Base-by-base conservation (phyloP, 805 yeast genomes). In the Lachancea dasiensis region DNA sequence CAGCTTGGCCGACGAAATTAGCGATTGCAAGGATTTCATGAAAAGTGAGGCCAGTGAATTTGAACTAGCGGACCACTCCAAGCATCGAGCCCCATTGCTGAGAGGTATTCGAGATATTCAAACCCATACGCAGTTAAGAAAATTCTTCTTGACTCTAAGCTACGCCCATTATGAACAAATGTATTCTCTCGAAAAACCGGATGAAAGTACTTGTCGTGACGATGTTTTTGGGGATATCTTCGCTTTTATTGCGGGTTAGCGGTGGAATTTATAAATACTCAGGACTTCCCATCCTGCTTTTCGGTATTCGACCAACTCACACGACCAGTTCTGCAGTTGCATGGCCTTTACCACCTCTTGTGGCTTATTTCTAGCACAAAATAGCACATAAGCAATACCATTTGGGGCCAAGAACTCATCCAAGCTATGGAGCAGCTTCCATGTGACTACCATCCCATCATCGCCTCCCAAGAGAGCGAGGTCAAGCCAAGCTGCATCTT, bases 271-370 rank as follows among this genome's bases (percentile, higher is more conserved):
- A 61, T 81, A 77, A 6, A 90, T 81, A 39, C 85, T 75, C 25
- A 92, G 65, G 8, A 82, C 90, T 60, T 92, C 98, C 96, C 97
- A 87, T 0, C 97, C 97, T 1, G 96, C 95, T 51, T 84, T 85
- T 38, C 97, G 69, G 30, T 69, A 68, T 3, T 77, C 71, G 1
- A 86, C 65, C n/a, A 62, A 48, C 2, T 65, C 63, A 1, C 73
- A 75, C 0, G 38, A 38, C 86, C 95, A 90, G 0, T 70, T 70
- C 8, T 55, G 51, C 2, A 46, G 39, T 11, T 50, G 37, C 78
- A 86, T 80, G 2, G 36, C 30, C 6, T 56, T 48, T 0, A 70
- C 70, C 0, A 89, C 84, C 5, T 56, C 43, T 10, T 73, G 75
- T 0, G 97, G 97, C 24, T 79, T 73, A 54, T 92, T 92, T 46